Percentiles rank a stretch among this genome's conserved stretches.
Conservation (phyloP, 2,329 filamentous ascomycete species). For the Periglandula ipomoeae region DNA sequence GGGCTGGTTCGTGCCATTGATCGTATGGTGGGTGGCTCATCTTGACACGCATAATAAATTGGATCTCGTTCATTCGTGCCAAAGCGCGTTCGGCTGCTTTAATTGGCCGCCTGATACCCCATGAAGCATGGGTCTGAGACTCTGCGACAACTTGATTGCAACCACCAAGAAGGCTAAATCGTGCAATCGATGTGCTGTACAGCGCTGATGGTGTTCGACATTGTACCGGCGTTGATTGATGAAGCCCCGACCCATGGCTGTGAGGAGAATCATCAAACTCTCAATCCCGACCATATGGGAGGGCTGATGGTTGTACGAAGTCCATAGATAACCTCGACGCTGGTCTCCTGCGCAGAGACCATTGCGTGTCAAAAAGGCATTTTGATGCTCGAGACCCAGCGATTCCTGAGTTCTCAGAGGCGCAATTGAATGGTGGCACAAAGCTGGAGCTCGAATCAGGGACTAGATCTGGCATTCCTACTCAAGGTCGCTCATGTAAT, state of each 20-base stretch:
- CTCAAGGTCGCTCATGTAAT: background rate
- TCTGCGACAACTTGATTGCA: background rate
- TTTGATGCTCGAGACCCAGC: background rate
- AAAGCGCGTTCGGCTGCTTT: constrained; percentile 3
- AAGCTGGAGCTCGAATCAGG: background rate
- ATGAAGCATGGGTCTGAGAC: constrained; percentile 1
- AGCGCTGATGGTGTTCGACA: background rate
- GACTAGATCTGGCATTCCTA: background rate
- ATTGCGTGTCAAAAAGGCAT: background rate
- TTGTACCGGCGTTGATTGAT: too few relatives aligned
- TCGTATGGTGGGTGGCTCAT: background rate
- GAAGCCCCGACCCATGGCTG: background rate
- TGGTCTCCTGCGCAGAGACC: too few relatives aligned
- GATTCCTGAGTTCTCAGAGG: background rate
- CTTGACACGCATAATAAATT: constrained; percentile 9
- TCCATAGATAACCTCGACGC: too few relatives aligned
- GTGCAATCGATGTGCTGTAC: constrained; percentile 1
- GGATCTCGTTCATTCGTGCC: constrained; percentile 7
- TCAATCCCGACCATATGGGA: background rate
- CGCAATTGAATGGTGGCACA: background rate
- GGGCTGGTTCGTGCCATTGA: background rate
- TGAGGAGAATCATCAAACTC: background rate
- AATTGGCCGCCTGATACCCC: constrained; percentile 1
- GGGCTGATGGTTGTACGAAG: background rate
- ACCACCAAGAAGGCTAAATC: constrained; percentile 4